phyloP scores from a whole-genome alignment of 2,329 filamentous ascomycete genomes.

The Pseudogymnoascus sp. region DNA sequence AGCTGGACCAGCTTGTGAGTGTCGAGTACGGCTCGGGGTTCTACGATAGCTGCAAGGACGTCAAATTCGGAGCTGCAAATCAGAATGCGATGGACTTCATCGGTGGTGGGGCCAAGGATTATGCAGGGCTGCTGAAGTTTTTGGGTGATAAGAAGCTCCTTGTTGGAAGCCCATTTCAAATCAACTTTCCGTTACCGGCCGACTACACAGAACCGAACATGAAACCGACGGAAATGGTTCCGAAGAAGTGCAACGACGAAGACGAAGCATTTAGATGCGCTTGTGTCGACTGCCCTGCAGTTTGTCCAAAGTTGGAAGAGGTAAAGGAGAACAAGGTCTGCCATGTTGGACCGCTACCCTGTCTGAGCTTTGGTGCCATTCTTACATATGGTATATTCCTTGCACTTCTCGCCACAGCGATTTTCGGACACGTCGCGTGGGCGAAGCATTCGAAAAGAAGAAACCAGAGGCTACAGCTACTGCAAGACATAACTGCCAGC shows the following conservation, averaged over 20 bases:
- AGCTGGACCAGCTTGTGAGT: slow-evolving; percentile 83
- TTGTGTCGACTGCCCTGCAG: slow-evolving; percentile 82
- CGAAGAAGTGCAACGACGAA: slow-evolving; percentile 84
- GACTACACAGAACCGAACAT: slow-evolving; percentile 60
- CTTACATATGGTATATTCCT: slow-evolving; percentile 74
- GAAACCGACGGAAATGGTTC: slow-evolving; percentile 59
- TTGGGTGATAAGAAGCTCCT: slow-evolving; percentile 83
- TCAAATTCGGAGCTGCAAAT: slow-evolving; percentile 94
- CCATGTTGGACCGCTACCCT: slow-evolving; percentile 80
- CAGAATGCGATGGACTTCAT: slow-evolving; percentile 93
- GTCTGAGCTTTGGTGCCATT: slow-evolving; percentile 87
- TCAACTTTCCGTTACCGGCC: slow-evolving; percentile 69
- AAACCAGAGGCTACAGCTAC: slow-evolving; percentile 73
- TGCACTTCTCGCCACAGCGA: slow-evolving; percentile 54
- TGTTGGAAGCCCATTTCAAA: slow-evolving; percentile 89
- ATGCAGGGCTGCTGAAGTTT: slow-evolving; percentile 79
- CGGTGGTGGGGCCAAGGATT: slow-evolving; percentile 88
- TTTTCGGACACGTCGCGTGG: slow-evolving; percentile 70
- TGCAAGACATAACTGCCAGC: slow-evolving; percentile 75
- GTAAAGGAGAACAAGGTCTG: slow-evolving; percentile 66
- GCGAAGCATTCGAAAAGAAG: slow-evolving; percentile 65
- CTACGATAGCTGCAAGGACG: slow-evolving; percentile 96
- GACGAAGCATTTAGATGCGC: slow-evolving; percentile 82
- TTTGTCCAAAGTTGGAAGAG: slow-evolving; percentile 74
- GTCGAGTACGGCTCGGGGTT: slow-evolving; percentile 78